A percentile compares a stretch with the other conserved stretches of the same genome.
phyloP scores from a whole-genome alignment of 306 rosid genomes.

The Parietaria judaica region DNA sequence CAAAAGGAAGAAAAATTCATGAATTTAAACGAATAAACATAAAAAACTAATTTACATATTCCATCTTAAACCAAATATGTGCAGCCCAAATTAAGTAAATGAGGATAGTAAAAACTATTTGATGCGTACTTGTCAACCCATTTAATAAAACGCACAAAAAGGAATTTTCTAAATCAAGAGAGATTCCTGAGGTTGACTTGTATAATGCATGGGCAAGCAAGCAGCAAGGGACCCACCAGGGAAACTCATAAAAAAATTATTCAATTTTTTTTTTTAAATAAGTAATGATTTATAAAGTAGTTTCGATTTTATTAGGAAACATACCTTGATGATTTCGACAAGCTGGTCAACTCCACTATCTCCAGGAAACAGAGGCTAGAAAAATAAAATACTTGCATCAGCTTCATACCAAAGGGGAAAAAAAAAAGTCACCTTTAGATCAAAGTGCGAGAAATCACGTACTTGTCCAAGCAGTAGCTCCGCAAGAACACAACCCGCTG shows the following conservation, averaged over 20 bases:
- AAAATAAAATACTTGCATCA: conserved; percentile 7
- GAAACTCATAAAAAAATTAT: not conserved
- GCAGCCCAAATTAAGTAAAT: not conserved
- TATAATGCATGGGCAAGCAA: not conserved
- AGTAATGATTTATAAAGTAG: too few relatives aligned
- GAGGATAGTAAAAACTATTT: too few relatives aligned
- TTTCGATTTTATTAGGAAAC: not conserved
- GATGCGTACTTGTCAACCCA: not conserved
- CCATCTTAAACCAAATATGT: not conserved
- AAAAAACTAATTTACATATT: too few relatives aligned
- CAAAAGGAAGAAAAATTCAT: not conserved
- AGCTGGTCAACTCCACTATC: conserved; percentile 99
- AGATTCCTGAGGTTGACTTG: not conserved
- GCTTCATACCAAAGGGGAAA: not conserved
- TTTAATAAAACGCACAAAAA: not conserved
- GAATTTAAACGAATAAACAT: not conserved
- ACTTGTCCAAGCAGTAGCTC: conserved; percentile 97
- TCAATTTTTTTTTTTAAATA: too few relatives aligned
- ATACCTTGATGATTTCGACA: conserved; percentile 95
- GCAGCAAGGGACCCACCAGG: not conserved
- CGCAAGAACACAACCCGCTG: conserved; percentile 95
- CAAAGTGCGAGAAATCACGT: conserved; percentile 16
- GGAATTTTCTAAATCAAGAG: not conserved
- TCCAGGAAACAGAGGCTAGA: conserved; percentile 92
- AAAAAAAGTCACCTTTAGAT: conserved; percentile 1